phyloP scores from a whole-genome alignment of 768 basidiomycete species.

The Tricholoma furcatifolium region DNA sequence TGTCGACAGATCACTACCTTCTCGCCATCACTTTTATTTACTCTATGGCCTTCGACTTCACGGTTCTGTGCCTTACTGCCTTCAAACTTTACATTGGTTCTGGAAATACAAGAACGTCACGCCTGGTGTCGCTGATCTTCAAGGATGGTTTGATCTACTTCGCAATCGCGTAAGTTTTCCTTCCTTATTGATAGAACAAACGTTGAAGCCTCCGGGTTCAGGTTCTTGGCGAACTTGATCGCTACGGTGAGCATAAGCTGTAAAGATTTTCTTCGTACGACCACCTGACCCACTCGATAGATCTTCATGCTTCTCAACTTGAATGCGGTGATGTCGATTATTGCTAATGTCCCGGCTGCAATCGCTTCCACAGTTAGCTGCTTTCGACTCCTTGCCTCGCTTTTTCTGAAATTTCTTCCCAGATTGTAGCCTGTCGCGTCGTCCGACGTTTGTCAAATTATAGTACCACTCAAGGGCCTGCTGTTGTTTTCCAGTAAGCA shows the following conservation, averaged over 20 bases:
- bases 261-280: not conserved
- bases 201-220: constrained; percentile 23
- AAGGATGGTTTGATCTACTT: constrained; percentile 75
- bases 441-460: constrained; percentile 69
- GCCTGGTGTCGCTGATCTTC: constrained; percentile 65
- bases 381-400: not conserved
- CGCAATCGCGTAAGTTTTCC: constrained; percentile 56
- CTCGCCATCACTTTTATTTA: constrained; percentile 72
- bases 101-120: constrained; percentile 39
- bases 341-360: constrained; percentile 71
- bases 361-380: constrained; percentile 60
- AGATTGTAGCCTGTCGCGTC: constrained; percentile 62
- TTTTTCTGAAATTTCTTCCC: constrained; percentile 1
- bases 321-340: constrained; percentile 73
- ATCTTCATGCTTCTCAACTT: constrained; percentile 66
- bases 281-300: constrained; percentile 19
- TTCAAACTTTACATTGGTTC: constrained; percentile 53
- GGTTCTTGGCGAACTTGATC: constrained; percentile 66
- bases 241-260: constrained; percentile 51
- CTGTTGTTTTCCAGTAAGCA: constrained; percentile 55
- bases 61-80: constrained; percentile 58
- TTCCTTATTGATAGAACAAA: not conserved
- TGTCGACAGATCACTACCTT: constrained; percentile 53
- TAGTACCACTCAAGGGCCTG: constrained; percentile 43
- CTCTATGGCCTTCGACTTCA: constrained; percentile 70